phyloP scores from a whole-genome alignment of 441 rosid genomes.

The Eugenia klotzschiana region DNA sequence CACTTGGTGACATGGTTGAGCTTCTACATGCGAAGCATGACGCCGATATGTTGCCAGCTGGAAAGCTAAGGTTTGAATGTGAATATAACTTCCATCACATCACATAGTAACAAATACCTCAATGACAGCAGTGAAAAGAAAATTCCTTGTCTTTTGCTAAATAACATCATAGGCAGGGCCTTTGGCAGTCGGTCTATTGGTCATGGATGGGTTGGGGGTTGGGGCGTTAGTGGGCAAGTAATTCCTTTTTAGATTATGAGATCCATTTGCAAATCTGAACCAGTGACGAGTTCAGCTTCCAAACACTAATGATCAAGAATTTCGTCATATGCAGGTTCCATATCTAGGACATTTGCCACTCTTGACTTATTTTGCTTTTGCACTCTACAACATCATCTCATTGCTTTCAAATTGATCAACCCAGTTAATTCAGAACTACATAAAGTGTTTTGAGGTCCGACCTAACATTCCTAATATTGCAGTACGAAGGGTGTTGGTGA shows the following conservation, averaged over 20 bases:
- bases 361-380: background rate
- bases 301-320: background rate
- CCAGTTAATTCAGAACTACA: background rate
- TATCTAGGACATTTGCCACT: background rate
- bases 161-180: background rate
- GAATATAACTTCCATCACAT: background rate
- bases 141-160: background rate
- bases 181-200: background rate
- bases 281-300: background rate
- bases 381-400: background rate
- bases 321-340: background rate
- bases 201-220: background rate
- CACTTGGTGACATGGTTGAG: conserved; percentile 84
- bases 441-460: background rate
- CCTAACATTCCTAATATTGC: conserved; percentile 12
- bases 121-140: background rate
- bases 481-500: conserved; percentile 80
- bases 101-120: background rate
- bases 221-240: background rate
- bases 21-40: conserved; percentile 43
- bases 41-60: conserved; percentile 56
- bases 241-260: background rate
- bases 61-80: conserved; percentile 58
- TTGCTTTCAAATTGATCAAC: background rate
- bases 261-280: background rate